These are phyloP conservation scores for Fagopyrum homotropicum DNA, from an alignment of 148 eudicot species.

Conservation along the genomic window DNA sequence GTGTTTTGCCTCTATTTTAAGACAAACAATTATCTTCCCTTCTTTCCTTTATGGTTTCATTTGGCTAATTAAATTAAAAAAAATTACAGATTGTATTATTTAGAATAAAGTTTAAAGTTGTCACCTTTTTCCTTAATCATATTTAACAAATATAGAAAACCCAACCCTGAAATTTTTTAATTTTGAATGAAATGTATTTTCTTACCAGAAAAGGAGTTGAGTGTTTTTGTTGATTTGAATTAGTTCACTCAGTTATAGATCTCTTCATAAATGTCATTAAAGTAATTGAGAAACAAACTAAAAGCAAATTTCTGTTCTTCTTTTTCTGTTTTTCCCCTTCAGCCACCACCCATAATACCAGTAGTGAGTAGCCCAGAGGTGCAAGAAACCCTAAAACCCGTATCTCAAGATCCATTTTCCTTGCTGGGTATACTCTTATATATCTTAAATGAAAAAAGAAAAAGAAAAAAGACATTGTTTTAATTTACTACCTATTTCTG, in stretches of 20 bases:
- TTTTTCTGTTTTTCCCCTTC: neutral
- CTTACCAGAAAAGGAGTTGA: neutral
- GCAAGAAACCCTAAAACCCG: conserved; percentile 8
- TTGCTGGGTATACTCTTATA: neutral
- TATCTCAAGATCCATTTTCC: conserved; percentile 10
- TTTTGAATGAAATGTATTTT: neutral
- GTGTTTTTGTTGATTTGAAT: neutral
- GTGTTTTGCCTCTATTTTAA: conserved; percentile 2
- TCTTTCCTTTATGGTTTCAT: neutral
- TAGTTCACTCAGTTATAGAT: neutral
- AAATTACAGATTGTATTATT: neutral
- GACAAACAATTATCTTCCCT: neutral
- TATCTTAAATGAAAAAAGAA: neutral
- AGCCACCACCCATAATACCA: conserved; percentile 1
- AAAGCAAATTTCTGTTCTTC: neutral
- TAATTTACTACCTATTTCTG: neutral
- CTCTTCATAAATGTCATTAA: neutral
- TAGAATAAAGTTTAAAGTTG: neutral
- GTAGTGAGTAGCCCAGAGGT: neutral
- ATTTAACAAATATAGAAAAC: neutral
- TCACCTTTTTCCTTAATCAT: neutral
- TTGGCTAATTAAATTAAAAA: neutral
- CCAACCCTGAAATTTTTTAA: neutral
- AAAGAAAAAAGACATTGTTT: neutral
- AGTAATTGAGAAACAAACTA: no score